Base-by-base conservation (phyloP, 1,284 basidiomycete species). In the Trichosporon inkin region DNA sequence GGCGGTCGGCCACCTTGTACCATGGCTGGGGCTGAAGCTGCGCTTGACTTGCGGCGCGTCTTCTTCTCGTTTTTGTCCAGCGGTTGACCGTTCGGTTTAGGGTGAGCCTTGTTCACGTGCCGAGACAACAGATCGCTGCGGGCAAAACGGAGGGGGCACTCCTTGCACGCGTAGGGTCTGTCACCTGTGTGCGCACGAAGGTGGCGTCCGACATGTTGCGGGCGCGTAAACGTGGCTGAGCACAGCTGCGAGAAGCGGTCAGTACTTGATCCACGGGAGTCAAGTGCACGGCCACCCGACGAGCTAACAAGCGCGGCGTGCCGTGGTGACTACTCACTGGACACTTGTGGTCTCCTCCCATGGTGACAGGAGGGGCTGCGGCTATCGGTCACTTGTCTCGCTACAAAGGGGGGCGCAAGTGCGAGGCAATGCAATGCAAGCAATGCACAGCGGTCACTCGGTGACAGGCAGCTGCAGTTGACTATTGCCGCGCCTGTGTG, bases 161-260 rank as follows among this genome's bases (percentile, higher is more conserved):
- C 85, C 74, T 88, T 86, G 73, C 91, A 93, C 70, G 89, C 90
- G 81, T 93, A 93, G 8, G 90, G 90, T 53, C 90, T 83, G 81
- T 92, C 90, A 63, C 90, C 90, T n/a, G 90, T 92, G 77, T 93
- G 90, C 67, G 89, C 90, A 72, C 90, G 85, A 84, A 93, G 89
- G 79, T 93, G 90, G 57, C 90, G 80, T 10, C 89, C 89, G 60
- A 92, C 90, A 84, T 92, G 90, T 69, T 92, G 90, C 35, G 90
- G 90, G 56, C 90, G 82, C 17, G 90, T 92, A 73, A 92, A 92
- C 0, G 89, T 91, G 0, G 90, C 89, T 65, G 88, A 85, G 76
- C 90, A 92, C 19, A 92, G 55, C 70, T 81, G 47, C 16, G 13
- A 39, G 19, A 35, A 11, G 6, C 2, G 8, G 60, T 64, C 19